These are phyloP conservation scores for Oryza longistaminata DNA, from an alignment of 176 grass and related monocot genomes.

Conservation along the genomic window DNA sequence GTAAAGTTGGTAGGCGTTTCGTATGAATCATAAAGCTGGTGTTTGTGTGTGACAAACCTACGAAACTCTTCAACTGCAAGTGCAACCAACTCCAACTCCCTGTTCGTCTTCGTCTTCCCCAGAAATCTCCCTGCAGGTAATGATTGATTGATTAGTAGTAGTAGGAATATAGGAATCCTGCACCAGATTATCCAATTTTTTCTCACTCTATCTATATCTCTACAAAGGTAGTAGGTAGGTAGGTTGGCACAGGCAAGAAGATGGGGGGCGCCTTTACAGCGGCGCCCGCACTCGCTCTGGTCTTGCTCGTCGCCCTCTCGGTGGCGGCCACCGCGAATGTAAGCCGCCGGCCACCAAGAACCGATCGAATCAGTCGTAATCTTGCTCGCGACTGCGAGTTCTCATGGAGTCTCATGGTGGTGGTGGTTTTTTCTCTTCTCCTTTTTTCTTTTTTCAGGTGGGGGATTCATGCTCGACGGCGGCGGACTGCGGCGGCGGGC, in stretches of 20 bases:
- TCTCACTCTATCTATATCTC: background rate
- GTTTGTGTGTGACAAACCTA: background rate
- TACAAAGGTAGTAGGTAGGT: background rate
- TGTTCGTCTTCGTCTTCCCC: background rate
- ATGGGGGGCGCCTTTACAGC: constrained; percentile 34
- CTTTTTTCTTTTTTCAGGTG: constrained; percentile 33
- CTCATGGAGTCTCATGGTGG: background rate
- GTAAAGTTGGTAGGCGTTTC: background rate
- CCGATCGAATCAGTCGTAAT: background rate
- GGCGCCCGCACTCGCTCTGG: background rate
- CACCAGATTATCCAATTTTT: background rate
- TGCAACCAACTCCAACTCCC: background rate
- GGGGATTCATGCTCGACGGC: constrained; percentile 55
- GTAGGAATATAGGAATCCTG: constrained; percentile 23
- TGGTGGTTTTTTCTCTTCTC: background rate
- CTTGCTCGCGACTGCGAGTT: background rate
- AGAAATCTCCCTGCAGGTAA: background rate
- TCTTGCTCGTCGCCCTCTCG: background rate
- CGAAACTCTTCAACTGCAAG: background rate
- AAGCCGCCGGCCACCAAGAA: constrained; percentile 4
- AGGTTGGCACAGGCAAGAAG: background rate
- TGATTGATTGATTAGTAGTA: constrained; percentile 9
- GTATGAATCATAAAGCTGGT: background rate
- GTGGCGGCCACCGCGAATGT: constrained; percentile 44
- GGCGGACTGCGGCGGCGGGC: constrained; percentile 63